Evolutionary conservation across 371 early-diverging fungal genomes (phyloP).

Genomic region (Mucor piriformis): DNA sequence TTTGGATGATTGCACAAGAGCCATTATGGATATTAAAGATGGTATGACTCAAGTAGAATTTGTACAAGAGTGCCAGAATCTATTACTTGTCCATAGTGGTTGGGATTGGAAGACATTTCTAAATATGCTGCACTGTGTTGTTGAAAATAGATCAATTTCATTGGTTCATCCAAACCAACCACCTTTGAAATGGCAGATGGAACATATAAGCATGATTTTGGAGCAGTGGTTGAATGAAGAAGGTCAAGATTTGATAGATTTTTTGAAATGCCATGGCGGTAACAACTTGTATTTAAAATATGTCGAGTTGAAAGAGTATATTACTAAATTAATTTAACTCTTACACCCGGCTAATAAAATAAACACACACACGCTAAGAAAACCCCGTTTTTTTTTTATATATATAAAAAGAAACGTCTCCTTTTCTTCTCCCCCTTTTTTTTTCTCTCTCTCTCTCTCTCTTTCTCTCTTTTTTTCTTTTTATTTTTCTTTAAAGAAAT

Average conservation of each 20-base stretch:
- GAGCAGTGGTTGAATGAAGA: conserved; percentile 15
- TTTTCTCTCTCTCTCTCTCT: conserved; percentile 25
- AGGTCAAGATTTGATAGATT: conserved; percentile 6
- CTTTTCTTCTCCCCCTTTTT: conserved; percentile 27
- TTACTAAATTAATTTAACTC: not conserved
- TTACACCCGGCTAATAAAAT: not conserved
- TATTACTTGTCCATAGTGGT: conserved; percentile 58
- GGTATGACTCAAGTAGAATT: conserved; percentile 51
- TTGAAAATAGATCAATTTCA: not conserved
- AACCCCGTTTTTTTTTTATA: not conserved
- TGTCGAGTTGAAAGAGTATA: not conserved
- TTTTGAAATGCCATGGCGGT: conserved; percentile 1
- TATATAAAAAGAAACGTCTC: not conserved
- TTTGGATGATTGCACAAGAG: conserved; percentile 50
- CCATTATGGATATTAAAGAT: conserved; percentile 60
- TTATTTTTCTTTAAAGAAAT: conserved; percentile 1
- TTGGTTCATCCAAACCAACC: conserved; percentile 15
- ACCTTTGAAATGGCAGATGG: conserved; percentile 11
- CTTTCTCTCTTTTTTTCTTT: conserved; percentile 13
- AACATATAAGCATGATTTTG: conserved; percentile 6
- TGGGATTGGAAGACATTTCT: conserved; percentile 59
- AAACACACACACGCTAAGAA: not conserved
- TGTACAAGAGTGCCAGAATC: conserved; percentile 50
- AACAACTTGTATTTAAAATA: not conserved
- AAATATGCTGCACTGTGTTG: conserved; percentile 10